These are phyloP conservation scores for Candolleomyces eurysporus DNA, from an alignment of 768 basidiomycete species.

Conservation along the genomic window DNA sequence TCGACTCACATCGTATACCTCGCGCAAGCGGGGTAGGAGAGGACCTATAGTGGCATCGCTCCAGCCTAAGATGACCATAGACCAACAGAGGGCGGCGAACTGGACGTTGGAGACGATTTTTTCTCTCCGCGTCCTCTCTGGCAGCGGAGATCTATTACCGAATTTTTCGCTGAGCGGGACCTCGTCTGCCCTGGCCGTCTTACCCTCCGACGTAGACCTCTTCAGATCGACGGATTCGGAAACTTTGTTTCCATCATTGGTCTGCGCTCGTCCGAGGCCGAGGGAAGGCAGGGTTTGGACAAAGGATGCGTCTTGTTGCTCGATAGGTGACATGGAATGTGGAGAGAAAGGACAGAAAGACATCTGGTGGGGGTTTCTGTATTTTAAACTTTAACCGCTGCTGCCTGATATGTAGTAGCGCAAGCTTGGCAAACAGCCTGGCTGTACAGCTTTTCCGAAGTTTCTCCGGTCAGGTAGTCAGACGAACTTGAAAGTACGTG, in stretches of 20 bases:
- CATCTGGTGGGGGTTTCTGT: background rate
- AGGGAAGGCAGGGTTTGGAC: background rate
- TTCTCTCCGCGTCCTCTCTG: conserved; percentile 18
- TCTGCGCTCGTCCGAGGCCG: background rate
- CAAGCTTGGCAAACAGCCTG: background rate
- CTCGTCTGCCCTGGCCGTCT: background rate
- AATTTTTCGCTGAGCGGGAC: background rate
- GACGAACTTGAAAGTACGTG: background rate
- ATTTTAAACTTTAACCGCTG: background rate
- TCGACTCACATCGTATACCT: conserved; percentile 42
- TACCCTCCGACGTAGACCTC: background rate
- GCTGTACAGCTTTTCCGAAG: background rate
- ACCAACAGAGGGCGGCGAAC: conserved; percentile 52
- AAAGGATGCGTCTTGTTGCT: background rate
- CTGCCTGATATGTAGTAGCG: background rate
- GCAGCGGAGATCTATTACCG: background rate
- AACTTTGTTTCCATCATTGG: background rate
- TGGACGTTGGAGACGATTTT: conserved; percentile 37
- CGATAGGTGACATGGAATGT: background rate
- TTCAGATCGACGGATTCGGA: background rate
- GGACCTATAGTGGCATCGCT: conserved; percentile 77
- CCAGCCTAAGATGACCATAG: conserved; percentile 68
- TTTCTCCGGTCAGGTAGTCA: background rate
- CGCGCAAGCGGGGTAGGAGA: conserved; percentile 68
- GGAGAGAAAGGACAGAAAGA: background rate